Percentiles rank a stretch among this genome's conserved stretches.
phyloP scores from a whole-genome alignment of 768 basidiomycete genomes.

The Tricholoma terreum region DNA sequence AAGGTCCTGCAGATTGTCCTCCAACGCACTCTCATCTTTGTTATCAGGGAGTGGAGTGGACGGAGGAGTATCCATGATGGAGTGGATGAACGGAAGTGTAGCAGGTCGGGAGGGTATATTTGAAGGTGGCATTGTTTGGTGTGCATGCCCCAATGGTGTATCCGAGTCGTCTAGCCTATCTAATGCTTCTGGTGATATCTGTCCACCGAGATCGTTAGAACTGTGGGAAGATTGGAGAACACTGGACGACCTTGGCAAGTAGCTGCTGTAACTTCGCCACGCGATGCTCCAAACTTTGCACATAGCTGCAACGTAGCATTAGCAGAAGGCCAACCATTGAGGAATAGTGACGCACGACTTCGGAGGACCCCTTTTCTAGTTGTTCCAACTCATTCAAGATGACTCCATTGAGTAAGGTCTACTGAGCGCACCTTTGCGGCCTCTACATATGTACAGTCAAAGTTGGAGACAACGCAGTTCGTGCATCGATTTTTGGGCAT shows the following conservation, averaged over 20 bases:
- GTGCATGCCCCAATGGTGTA: not conserved
- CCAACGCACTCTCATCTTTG: slow-evolving; percentile 28
- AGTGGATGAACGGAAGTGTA: slow-evolving; percentile 7
- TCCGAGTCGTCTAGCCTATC: slow-evolving; percentile 8
- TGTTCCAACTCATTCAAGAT: not conserved
- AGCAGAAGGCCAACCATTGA: not conserved
- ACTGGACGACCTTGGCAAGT: slow-evolving; percentile 31
- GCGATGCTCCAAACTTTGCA: slow-evolving; percentile 57
- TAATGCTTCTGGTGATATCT: slow-evolving; percentile 52
- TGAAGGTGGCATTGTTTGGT: not conserved
- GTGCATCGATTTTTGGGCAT: slow-evolving; percentile 62
- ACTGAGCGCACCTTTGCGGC: slow-evolving; percentile 53
- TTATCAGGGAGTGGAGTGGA: slow-evolving; percentile 25
- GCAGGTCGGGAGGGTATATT: not conserved
- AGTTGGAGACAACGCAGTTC: slow-evolving; percentile 40
- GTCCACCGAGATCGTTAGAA: not conserved
- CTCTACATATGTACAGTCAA: slow-evolving; percentile 64
- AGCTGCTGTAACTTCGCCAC: slow-evolving; percentile 59
- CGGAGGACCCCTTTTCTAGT: slow-evolving; percentile 55
- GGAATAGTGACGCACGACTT: slow-evolving; percentile 43
- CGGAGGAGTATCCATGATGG: slow-evolving; percentile 1
- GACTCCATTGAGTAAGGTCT: not conserved
- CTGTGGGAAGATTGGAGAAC: not conserved
- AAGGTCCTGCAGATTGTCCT: slow-evolving; percentile 35
- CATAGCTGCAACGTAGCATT: slow-evolving; percentile 35